Percentiles rank a stretch among this genome's conserved stretches.
Conservation (phyloP, 257 asterid species). For the Lantana camara region DNA sequence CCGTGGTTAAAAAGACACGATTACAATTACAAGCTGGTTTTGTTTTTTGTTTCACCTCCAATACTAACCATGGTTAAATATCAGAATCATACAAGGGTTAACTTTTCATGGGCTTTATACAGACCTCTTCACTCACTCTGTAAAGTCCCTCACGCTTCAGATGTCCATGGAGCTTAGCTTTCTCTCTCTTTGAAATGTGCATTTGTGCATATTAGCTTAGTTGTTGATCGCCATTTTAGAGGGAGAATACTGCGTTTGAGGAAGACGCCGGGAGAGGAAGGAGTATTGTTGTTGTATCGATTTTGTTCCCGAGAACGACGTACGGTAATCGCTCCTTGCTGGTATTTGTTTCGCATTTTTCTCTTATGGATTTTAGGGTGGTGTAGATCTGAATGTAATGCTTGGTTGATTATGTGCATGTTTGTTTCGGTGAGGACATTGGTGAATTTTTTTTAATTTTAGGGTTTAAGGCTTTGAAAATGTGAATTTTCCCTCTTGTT, state of each 20-base stretch:
- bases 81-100: conserved; percentile 3
- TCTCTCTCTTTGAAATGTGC: conserved; percentile 6
- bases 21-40: no score
- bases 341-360: not conserved
- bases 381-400: conserved; percentile 31
- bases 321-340: conserved; percentile 23
- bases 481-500: conserved; percentile 9
- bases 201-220: not conserved
- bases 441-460: conserved; percentile 11
- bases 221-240: conserved; percentile 20
- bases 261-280: conserved; percentile 20
- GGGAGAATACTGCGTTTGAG: conserved; percentile 6
- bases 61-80: conserved; percentile 22
- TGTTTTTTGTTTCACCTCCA: no score
- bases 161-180: conserved; percentile 23
- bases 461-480: conserved; percentile 50
- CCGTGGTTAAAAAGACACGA: no score
- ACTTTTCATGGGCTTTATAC: conserved; percentile 22
- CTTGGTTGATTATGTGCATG: conserved; percentile 22
- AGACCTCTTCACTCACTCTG: not conserved
- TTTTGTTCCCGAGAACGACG: conserved; percentile 28
- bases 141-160: conserved; percentile 27
- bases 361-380: conserved; percentile 7
- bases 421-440: conserved; percentile 13
- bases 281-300: conserved; percentile 14